Conservation (phyloP, 148 eudicot species). For the Salicornia ramosissima region DNA sequence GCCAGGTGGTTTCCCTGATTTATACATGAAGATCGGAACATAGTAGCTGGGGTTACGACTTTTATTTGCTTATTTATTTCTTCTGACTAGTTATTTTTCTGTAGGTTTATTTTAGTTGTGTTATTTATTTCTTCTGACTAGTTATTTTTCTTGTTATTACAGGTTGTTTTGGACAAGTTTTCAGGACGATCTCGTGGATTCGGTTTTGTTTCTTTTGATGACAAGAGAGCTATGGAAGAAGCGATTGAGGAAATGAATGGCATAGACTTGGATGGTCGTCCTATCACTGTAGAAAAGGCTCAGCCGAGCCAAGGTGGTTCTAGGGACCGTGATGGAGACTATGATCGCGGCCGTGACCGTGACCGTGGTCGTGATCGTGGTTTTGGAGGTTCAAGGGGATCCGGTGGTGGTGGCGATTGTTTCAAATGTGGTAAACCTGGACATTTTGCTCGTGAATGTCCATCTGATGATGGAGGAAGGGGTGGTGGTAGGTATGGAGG, state of each 20-base stretch:
- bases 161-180: conserved; percentile 82
- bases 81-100: too few relatives aligned
- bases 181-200: conserved; percentile 97
- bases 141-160: not conserved
- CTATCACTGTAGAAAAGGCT: conserved; percentile 91
- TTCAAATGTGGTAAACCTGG: conserved; percentile 51
- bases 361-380: conserved; percentile 44
- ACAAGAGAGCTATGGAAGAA: conserved; percentile 85
- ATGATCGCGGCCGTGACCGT: conserved; percentile 46
- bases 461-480: conserved; percentile 75
- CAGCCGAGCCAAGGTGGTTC: conserved; percentile 62
- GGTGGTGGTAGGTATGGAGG: conserved; percentile 78
- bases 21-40: too few relatives aligned
- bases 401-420: conserved; percentile 60
- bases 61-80: too few relatives aligned
- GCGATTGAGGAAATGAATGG: conserved; percentile 95
- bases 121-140: not conserved
- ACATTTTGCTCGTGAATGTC: conserved; percentile 69
- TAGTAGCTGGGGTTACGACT: too few relatives aligned
- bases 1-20: too few relatives aligned
- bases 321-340: conserved; percentile 65
- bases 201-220: conserved; percentile 94
- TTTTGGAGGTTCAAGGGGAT: conserved; percentile 63
- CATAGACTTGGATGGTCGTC: conserved; percentile 80
- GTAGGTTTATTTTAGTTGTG: too few relatives aligned